Conservation (phyloP, 1,284 basidiomycete genomes). For the Puccinia polysora region DNA sequence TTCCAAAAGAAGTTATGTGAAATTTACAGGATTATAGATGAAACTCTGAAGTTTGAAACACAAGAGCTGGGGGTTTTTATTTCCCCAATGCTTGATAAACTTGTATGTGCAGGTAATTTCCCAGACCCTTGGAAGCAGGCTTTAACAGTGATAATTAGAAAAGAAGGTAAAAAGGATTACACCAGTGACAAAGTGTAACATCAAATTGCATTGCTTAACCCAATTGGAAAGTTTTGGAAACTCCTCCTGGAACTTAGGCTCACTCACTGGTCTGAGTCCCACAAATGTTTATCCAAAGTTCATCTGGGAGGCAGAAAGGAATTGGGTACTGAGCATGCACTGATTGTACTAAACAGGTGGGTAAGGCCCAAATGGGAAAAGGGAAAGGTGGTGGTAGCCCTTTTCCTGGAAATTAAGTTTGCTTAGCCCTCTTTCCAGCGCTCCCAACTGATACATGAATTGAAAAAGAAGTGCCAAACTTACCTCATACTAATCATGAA, state of each 20-base stretch:
- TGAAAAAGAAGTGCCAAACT: no score
- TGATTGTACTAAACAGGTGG: no score
- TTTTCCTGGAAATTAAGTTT: no score
- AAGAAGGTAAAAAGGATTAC: conserved; percentile 16
- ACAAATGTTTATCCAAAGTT: not conserved
- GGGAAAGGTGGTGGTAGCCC: no score
- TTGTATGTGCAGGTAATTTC: not conserved
- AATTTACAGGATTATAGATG: not conserved
- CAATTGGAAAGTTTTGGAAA: not conserved
- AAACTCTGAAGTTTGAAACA: not conserved
- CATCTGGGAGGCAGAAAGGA: not conserved
- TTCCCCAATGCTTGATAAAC: not conserved
- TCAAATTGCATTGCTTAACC: conserved; percentile 13
- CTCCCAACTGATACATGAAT: no score
- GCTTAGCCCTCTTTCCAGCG: no score
- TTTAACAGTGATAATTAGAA: not conserved
- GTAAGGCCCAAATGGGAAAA: no score
- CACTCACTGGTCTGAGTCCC: not conserved
- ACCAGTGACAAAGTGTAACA: not conserved
- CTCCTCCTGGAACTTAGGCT: not conserved
- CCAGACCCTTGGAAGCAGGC: conserved; percentile 5
- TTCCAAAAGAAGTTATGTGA: not conserved
- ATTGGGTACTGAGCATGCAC: not conserved
- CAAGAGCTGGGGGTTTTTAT: not conserved
- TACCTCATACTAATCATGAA: no score